Evolutionary conservation across 441 rosid species (phyloP), one percentile per base, ranked within the genome.

Genomic region (Populus tomentosa): DNA sequence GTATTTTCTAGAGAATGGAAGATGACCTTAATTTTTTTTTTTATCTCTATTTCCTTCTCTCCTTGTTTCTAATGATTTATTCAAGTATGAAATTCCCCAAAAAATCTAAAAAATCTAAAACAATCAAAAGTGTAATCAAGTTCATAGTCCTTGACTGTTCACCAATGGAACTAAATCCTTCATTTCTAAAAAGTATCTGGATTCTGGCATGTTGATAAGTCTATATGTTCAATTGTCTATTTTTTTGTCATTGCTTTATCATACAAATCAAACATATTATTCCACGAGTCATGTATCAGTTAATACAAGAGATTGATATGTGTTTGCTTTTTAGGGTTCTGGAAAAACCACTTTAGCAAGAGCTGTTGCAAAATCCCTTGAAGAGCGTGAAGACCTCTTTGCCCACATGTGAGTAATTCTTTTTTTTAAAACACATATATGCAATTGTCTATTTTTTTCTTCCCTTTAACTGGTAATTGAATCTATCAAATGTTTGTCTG

Each of bases 341-440:
- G 99, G 99, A 81, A 97, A 97, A 87, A 92, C 98, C 71, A 76
- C 90, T 83, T 86, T 94, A 71, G 89, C 94, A 30, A 90, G 87
- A 87, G 93, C 94, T 80, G 93, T 88, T 86, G 98, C 97, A 73
- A 93, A 91, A 82, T 90, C 88, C 79, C 89, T 97, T 76, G 92
- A 90, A 86, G 90, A 89, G 80, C 86, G 81, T 80, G 82, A 88
- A 83, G 92, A 91, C 81, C 77, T 97, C 70, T 83, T 93, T 83
- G 93, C 97, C 28, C 98, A 97, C 84, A 85, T 84, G 99, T 97
- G 86, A 82, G 91, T 74, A 74, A 75, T 75, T 68, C 72, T 74
- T 80, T 80, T 76, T 38, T 36, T 36, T 13, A 66, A 61, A 66
- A 61, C 66, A 28, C 42, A 53, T 74, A 71, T 69, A 14, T 65